phyloP scores from a whole-genome alignment of 148 eudicot species.

The Gaultheria prostrata region DNA sequence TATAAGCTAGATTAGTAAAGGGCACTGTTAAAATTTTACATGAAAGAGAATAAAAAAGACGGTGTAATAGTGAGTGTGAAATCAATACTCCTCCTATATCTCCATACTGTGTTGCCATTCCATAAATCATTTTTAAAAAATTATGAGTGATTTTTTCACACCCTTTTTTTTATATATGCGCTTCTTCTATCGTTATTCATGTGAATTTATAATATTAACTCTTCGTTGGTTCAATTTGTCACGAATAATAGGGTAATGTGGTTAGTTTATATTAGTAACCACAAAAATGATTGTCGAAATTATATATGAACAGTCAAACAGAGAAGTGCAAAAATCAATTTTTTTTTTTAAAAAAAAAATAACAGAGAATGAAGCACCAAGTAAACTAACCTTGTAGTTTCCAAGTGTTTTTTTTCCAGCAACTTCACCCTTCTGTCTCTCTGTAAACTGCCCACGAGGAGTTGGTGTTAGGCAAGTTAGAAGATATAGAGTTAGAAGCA shows the following conservation, averaged over 20 bases:
- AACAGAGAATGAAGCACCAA: neutral
- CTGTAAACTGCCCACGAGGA: no score
- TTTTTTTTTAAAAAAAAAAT: neutral
- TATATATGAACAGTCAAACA: neutral
- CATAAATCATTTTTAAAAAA: no score
- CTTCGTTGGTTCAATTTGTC: neutral
- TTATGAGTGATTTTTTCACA: neutral
- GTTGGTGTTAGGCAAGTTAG: no score
- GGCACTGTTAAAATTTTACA: no score
- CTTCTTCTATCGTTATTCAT: no score
- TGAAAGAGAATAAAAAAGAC: no score
- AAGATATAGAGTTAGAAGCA: neutral
- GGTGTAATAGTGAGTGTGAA: no score
- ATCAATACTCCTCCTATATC: no score
- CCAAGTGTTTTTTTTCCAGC: neutral
- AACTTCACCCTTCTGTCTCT: constrained; percentile 5
- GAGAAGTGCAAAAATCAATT: neutral
- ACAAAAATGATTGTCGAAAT: neutral
- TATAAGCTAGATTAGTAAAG: no score
- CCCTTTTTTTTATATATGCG: neutral
- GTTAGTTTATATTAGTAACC: neutral
- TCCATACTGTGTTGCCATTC: no score
- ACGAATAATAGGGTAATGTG: neutral
- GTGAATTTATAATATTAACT: neutral
- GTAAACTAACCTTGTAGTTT: constrained; percentile 4